Percentiles rank a stretch among this genome's conserved stretches.
phyloP scores from a whole-genome alignment of 495 filamentous ascomycete species.

The Penicillium canariense region DNA sequence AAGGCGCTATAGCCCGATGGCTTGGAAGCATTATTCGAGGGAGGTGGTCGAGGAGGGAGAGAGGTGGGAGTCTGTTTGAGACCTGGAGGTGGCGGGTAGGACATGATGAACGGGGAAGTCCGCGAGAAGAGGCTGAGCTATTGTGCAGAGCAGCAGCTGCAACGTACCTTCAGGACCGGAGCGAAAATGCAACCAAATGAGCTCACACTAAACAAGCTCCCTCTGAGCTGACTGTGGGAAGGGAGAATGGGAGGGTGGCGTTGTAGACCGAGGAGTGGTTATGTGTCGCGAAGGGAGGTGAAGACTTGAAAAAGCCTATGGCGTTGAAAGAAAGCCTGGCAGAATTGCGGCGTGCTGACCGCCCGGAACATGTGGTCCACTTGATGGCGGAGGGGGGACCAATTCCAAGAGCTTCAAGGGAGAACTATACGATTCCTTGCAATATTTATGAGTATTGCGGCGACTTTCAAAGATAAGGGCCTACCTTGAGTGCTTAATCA shows the following conservation, averaged over 20 bases:
- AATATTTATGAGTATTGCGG: too few species aligned
- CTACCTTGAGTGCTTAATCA: too few species aligned
- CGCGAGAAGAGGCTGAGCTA: conserved; percentile 37
- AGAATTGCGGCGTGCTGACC: background rate
- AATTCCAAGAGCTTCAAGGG: too few species aligned
- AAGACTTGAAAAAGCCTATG: background rate
- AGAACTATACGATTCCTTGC: too few species aligned
- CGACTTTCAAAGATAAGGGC: too few species aligned
- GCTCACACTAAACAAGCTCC: background rate
- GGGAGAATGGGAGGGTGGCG: background rate
- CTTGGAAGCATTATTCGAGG: conserved; percentile 47
- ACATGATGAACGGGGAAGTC: conserved; percentile 84
- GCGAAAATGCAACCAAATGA: conserved; percentile 24
- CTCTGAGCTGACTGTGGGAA: background rate
- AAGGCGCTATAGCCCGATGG: conserved; percentile 41
- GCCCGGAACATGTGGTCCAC: background rate
- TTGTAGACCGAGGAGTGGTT: background rate
- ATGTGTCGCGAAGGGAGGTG: background rate
- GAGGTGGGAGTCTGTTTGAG: conserved; percentile 65
- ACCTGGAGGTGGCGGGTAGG: conserved; percentile 91
- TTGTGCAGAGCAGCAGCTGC: conserved; percentile 37
- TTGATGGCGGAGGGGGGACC: too few species aligned
- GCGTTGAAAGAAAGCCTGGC: background rate
- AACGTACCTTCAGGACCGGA: conserved; percentile 62
- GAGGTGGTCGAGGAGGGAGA: conserved; percentile 82